Evolutionary conservation across 2,329 filamentous ascomycete species (phyloP).

Genomic region (Sporothrix dimorphospora): DNA sequence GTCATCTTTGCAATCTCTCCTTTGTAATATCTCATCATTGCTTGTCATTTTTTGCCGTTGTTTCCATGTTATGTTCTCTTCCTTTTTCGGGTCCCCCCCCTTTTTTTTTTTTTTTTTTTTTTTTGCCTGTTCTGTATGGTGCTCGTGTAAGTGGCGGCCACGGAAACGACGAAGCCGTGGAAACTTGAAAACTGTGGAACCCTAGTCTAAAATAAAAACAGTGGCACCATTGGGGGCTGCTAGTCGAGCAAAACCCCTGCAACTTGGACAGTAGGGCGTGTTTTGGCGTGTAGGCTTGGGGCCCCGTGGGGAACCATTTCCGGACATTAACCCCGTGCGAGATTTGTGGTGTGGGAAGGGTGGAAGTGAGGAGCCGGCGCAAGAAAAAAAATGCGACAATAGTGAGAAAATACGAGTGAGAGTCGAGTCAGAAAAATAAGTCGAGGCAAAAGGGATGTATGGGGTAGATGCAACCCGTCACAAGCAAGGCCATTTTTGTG

Average conservation of each 20-base stretch:
- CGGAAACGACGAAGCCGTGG: background rate
- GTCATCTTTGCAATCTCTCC: background rate
- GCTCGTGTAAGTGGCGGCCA: constrained; percentile 8
- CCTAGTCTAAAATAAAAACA: background rate
- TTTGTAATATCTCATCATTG: background rate
- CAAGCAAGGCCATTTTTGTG: background rate
- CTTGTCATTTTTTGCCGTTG: background rate
- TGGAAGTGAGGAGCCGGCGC: constrained; percentile 1
- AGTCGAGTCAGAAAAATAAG: background rate
- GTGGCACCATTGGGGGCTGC: background rate
- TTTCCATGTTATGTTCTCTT: background rate
- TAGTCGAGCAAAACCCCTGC: background rate
- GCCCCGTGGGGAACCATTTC: constrained; percentile 13
- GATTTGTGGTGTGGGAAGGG: background rate
- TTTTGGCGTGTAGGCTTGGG: constrained; percentile 3
- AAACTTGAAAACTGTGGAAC: background rate
- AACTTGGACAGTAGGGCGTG: background rate
- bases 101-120: background rate
- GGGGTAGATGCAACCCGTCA: background rate
- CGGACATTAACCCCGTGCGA: background rate
- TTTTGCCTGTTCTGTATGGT: background rate
- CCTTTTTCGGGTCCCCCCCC: no score
- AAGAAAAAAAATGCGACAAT: no score
- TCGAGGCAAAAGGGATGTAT: background rate
- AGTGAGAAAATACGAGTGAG: background rate